A percentile compares a stretch with the other conserved stretches of the same genome.
Conservation (phyloP, 2,329 filamentous ascomycete species). For the Aspergillus quadricinctus region DNA sequence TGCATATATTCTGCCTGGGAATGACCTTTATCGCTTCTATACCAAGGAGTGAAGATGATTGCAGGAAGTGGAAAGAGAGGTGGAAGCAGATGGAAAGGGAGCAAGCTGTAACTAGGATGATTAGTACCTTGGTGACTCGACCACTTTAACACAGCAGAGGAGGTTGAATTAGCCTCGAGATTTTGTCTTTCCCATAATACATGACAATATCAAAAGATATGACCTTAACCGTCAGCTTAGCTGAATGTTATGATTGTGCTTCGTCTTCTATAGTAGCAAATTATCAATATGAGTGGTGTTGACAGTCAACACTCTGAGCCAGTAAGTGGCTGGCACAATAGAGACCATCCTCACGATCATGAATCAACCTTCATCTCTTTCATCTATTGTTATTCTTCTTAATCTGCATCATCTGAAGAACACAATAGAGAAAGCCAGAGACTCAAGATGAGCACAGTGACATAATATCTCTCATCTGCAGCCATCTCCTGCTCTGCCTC, state of each 20-base stretch:
- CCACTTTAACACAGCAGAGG: not conserved
- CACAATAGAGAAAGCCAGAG: not conserved
- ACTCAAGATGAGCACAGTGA: not conserved
- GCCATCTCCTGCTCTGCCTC: not conserved
- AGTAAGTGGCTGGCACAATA: not conserved
- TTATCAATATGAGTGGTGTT: not conserved
- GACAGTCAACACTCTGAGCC: not conserved
- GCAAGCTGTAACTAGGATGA: not conserved
- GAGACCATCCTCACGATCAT: not conserved
- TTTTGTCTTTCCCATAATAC: not conserved
- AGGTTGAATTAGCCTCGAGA: not conserved
- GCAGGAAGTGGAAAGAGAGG: not conserved
- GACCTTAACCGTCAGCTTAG: not conserved
- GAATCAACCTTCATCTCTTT: not conserved
- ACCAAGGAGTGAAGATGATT: not conserved
- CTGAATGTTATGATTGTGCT: not conserved
- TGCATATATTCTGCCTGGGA: conserved; percentile 19
- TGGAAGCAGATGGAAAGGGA: not conserved
- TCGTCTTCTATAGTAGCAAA: not conserved
- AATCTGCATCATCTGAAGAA: not conserved
- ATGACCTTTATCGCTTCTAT: conserved; percentile 16
- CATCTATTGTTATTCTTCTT: not conserved
- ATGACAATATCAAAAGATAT: not conserved
- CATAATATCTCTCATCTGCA: not conserved
- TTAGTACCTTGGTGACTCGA: not conserved